Evolutionary conservation across 768 basidiomycete genomes (phyloP), one percentile per base, ranked within the genome.

Genomic region (Boletus rufocinnamomeus): DNA sequence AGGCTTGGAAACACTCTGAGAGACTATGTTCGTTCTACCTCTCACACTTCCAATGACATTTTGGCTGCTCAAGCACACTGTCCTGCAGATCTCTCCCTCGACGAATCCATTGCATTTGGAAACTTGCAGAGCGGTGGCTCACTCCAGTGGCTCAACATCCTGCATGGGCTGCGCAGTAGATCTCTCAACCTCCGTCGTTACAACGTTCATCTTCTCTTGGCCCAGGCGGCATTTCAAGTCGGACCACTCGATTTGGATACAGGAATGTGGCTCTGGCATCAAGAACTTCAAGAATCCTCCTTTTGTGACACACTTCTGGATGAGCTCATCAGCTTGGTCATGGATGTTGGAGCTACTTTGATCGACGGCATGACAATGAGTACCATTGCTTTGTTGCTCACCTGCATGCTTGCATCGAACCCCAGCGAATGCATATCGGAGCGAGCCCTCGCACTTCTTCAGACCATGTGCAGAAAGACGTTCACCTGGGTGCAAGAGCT

Each of bases 301-400:
- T 30, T 30, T 30, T 30, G 30, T 2, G 30, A 30, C 3, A 9
- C 30, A 2, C 30, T 30, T 30, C 7, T 30, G 30, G 23, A 32
- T 6, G 44, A 25, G 14, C 23, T 45, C 16, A 23, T 25, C 44
- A 4, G 6, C 7, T 25, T 23, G 23, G 16, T 45, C 13, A 13
- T 21, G 19, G 10, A 21, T 4, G 23, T 16, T 8, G 25, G 23
- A 25, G 23, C 16, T 17, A 16, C 23, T 3, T 17, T 13, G 71
- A 76, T 56, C 43, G 67, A 75, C 57, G 60, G 52, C 2, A 37
- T 63, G 17, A 53, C 72, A 0, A 61, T 76, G 52, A 54, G 62
- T 50, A 76, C 68, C 27, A 67, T 75, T 34, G 62, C 70, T 21
- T 45, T 72, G 30, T 54, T 81, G 9, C 62, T 65, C 13, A 25